Base-by-base conservation (phyloP, 140 eudicot species). In the Erigeron philadelphicus region DNA sequence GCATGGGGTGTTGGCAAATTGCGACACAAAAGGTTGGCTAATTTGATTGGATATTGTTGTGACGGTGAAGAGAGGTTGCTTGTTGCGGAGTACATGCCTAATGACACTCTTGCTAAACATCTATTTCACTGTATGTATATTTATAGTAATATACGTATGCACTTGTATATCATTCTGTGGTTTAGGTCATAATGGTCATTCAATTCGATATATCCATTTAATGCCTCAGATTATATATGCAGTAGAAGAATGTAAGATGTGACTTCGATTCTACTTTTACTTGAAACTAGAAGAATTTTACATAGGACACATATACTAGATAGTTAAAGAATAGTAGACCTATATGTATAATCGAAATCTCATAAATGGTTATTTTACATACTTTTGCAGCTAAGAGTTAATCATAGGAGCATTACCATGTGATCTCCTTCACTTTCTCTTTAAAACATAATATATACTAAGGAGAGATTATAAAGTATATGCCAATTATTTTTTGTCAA, bases 41-140 rank as follows among this genome's bases (percentile, higher is more conserved):
- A 88, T 84, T 84, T 90, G 81, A 90, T 90, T 58, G 97, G 97
- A 18, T 87, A 88, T 76, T 88, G 97, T 76, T 90, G 97, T 67
- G 95, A 90, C 42, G 96, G 96, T 66, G 97, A 90, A 85, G 97
- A 90, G 86, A 85, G 95, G 77, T 82, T 90, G 78, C 87, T 90
- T 67, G 88, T 90, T 85, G 96, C 97, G 0, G 97, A 90, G 81
- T 88, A 79, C 83, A 87, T 90, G 97, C 97, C 97, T 31, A 87
- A 90, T 59, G 95, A 90, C 72, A 90, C 95, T 66, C 95, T 90
- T 76, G 94, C 96, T 57, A 90, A 87, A 84, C 97, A 90, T 85
- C 76, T 90, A 46, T 90, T 90, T 57, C 97, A 90, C 64, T 90
- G 97, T 90, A 85, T 45, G 88, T 74, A 45, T 60, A 0, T 63